Evolutionary conservation across 306 rosid species (phyloP).

Genomic region (barrel medic (Medicago truncatula)): DNA sequence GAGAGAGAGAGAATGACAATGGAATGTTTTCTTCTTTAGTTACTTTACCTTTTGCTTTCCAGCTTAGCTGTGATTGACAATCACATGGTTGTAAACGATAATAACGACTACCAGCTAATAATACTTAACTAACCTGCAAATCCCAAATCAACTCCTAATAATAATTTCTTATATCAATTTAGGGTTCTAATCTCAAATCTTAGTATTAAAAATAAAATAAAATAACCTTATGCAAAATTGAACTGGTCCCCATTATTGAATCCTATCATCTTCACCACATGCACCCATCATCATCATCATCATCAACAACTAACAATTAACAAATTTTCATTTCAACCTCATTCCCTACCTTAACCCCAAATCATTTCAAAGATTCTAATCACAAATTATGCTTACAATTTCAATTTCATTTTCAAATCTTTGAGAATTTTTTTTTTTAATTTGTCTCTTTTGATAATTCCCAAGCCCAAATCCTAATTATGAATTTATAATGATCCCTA

Average conservation of each 20-base stretch:
- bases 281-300: constrained; percentile 1
- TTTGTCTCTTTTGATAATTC: constrained; percentile 11
- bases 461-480: constrained; percentile 7
- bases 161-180: not conserved
- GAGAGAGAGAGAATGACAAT: no score
- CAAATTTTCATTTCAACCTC: not conserved
- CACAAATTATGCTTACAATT: constrained; percentile 24
- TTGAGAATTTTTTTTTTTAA: not conserved
- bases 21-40: not conserved
- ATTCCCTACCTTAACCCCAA: not conserved
- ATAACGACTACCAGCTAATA: constrained; percentile 36
- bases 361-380: not conserved
- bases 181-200: constrained; percentile 13
- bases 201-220: not conserved
- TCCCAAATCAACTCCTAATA: constrained; percentile 38
- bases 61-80: constrained; percentile 29
- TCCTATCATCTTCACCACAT: constrained; percentile 3
- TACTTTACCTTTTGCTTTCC: constrained; percentile 10
- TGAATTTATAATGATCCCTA: constrained; percentile 21
- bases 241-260: constrained; percentile 7
- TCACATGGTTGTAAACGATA: not conserved
- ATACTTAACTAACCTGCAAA: not conserved
- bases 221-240: not conserved
- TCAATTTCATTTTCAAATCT: constrained; percentile 27
- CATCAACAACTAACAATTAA: not conserved